These are phyloP conservation scores for Boletellus deceptivus DNA, from an alignment of 1,284 basidiomycete genomes.

Conservation along the genomic window DNA sequence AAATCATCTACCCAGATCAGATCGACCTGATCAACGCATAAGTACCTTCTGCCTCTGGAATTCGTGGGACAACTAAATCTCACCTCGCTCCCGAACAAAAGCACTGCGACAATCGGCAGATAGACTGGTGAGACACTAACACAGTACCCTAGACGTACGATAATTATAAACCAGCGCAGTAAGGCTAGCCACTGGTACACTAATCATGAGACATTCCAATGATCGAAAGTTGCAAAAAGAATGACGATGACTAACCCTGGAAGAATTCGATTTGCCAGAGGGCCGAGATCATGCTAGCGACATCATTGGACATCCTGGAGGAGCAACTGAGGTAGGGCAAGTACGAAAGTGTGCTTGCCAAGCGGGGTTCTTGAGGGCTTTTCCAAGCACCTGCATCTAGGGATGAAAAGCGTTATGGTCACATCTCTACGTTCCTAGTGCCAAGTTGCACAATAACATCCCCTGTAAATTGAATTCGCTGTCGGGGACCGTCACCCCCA, in stretches of 20 bases:
- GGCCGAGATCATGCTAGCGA: neutral
- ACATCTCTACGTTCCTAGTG: no score
- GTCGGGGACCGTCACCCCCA: no score
- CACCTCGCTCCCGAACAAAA: slow-evolving; percentile 13
- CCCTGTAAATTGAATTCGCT: no score
- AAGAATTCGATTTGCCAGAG: slow-evolving; percentile 7
- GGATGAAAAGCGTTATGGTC: no score
- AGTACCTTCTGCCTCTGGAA: neutral
- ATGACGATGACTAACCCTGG: slow-evolving; percentile 4
- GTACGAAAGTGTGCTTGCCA: neutral
- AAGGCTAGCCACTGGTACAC: neutral
- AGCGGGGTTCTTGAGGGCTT: neutral
- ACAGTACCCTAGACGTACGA: slow-evolving; percentile 8
- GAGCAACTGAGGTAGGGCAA: neutral
- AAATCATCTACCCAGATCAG: slow-evolving; percentile 15
- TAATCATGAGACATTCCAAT: neutral
- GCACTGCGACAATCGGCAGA: slow-evolving; percentile 7
- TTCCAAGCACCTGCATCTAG: no score
- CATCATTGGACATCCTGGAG: neutral
- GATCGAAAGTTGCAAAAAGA: neutral
- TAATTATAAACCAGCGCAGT: slow-evolving; percentile 12
- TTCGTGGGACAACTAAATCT: neutral
- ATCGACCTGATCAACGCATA: slow-evolving; percentile 11
- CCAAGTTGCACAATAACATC: no score
- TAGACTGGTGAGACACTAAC: neutral